Conservation (phyloP, 345 rosid species). For the Melastoma malabathricum region DNA sequence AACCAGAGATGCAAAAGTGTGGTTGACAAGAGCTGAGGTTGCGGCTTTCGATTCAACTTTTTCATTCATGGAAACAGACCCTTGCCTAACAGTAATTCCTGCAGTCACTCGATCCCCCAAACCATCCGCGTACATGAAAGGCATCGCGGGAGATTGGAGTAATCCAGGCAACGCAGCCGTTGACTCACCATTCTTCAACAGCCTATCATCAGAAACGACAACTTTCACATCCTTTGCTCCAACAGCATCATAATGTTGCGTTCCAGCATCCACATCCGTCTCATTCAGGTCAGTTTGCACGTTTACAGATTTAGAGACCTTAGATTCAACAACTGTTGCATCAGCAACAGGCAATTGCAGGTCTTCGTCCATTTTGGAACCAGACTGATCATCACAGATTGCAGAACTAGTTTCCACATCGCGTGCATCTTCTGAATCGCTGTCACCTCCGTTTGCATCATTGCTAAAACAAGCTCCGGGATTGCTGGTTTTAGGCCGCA, state of each 20-base stretch:
- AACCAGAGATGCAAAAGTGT: background rate
- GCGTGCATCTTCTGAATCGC: constrained; percentile 62
- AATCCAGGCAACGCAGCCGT: constrained; percentile 13
- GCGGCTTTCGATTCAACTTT: constrained; percentile 10
- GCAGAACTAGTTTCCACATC: constrained; percentile 37
- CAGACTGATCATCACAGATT: constrained; percentile 26
- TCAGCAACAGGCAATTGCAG: constrained; percentile 13
- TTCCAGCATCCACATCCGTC: background rate
- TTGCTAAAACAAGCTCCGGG: constrained; percentile 31
- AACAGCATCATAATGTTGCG: constrained; percentile 1
- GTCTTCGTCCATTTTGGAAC: constrained; percentile 25
- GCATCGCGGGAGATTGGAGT: constrained; percentile 16
- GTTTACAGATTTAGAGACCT: constrained; percentile 4
- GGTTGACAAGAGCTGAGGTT: constrained; percentile 6
- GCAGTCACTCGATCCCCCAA: too few relatives aligned
- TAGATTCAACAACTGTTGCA: constrained; percentile 16
- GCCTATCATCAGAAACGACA: constrained; percentile 17
- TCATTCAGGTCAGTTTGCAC: constrained; percentile 4
- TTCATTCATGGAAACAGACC: background rate
- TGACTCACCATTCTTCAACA: constrained; percentile 9
- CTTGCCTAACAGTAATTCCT: constrained; percentile 12
- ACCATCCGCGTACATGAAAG: too few relatives aligned
- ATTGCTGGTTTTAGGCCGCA: constrained; percentile 31
- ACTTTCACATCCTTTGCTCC: constrained; percentile 12
- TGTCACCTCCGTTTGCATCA: constrained; percentile 59